Conservation (phyloP, 2,329 filamentous ascomycete genomes). For the Neopestalotiopsis sp. region DNA sequence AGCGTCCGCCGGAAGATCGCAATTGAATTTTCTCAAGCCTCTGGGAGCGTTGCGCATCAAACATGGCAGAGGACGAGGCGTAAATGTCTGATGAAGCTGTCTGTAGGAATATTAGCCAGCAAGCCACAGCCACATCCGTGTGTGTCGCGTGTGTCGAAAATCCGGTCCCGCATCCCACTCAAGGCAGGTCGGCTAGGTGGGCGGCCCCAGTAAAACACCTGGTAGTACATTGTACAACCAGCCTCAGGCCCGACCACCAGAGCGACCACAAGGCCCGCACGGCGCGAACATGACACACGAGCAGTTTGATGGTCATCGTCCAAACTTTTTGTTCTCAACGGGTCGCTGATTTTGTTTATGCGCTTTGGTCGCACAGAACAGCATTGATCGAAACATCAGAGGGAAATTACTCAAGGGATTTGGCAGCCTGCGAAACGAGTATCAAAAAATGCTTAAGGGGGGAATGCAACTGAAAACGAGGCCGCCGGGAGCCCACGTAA, state of each 20-base stretch:
- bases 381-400: not conserved
- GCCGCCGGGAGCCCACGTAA: no score
- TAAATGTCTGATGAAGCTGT: not conserved
- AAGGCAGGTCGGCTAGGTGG: not conserved
- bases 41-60: no score
- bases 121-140: not conserved
- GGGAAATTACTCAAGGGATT: not conserved
- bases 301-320: slow-evolving; percentile 3
- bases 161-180: not conserved
- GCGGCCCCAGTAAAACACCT: not conserved
- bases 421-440: not conserved
- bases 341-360: not conserved
- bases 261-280: not conserved
- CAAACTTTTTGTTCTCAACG: not conserved
- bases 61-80: no score
- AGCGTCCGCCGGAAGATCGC: no score
- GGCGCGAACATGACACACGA: slow-evolving; percentile 1
- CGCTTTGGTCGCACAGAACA: not conserved
- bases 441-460: slow-evolving; percentile 1
- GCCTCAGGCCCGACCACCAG: not conserved
- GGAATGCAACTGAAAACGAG: no score
- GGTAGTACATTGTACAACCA: not conserved
- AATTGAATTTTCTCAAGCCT: no score
- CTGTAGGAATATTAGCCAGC: no score
- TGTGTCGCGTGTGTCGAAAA: not conserved